phyloP scores from a whole-genome alignment of 169 alveolate species.

The Plasmodium sp. region DNA sequence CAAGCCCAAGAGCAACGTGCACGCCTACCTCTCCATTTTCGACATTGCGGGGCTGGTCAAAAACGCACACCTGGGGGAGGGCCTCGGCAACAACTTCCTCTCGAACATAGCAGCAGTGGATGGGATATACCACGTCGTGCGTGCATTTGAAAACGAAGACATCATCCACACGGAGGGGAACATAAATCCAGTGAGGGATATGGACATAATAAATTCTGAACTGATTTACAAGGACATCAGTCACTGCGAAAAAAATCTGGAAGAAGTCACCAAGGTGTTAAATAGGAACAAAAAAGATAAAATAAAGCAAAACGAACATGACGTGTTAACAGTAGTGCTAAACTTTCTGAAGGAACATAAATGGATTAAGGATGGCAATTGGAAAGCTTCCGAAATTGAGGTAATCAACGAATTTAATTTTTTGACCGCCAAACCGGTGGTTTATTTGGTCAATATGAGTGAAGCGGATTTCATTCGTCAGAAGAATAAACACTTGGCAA shows the following conservation, averaged over 20 bases:
- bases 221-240: conserved; percentile 96
- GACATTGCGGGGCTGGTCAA: conserved; percentile 99
- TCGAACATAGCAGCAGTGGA: conserved; percentile 98
- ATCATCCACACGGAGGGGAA: conserved; percentile 98
- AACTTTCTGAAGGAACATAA: conserved; percentile 90
- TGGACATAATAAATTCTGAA: conserved; percentile 96
- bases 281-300: conserved; percentile 93
- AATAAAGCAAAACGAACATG: conserved; percentile 93
- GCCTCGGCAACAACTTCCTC: conserved; percentile 99
- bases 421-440: conserved; percentile 99
- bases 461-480: conserved; percentile 96
- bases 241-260: conserved; percentile 89
- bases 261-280: conserved; percentile 92
- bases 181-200: conserved; percentile 98
- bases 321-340: conserved; percentile 90
- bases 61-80: conserved; percentile 99
- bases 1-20: conserved; percentile 95
- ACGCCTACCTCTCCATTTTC: conserved; percentile 96
- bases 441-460: conserved; percentile 96
- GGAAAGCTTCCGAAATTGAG: conserved; percentile 95
- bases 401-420: conserved; percentile 93
- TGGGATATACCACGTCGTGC: conserved; percentile 98
- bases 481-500: conserved; percentile 97
- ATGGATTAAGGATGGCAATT: conserved; percentile 92
- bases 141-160: conserved; percentile 98